A percentile compares a stretch with the other conserved stretches of the same genome.
phyloP scores from a whole-genome alignment of 2,329 filamentous ascomycete species.

The Pseudogymnoascus sp. region DNA sequence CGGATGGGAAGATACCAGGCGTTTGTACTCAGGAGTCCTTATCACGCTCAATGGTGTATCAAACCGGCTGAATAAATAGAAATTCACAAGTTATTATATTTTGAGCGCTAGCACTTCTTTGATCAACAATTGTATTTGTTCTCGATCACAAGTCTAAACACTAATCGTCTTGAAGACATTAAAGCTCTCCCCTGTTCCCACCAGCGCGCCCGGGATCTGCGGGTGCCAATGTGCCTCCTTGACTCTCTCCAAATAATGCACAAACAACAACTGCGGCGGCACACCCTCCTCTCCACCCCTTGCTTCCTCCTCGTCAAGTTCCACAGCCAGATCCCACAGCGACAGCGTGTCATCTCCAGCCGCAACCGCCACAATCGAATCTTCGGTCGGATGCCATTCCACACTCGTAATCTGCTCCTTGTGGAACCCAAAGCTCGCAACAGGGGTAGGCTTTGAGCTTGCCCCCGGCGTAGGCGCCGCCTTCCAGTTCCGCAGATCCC shows the following conservation, averaged over 20 bases:
- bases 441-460: constrained; percentile 58
- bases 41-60: neutral
- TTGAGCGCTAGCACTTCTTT: neutral
- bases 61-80: neutral
- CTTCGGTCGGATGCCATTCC: constrained; percentile 96
- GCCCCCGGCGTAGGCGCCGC: constrained; percentile 43
- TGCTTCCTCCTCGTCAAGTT: constrained; percentile 93
- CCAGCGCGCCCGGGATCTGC: constrained; percentile 82
- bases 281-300: constrained; percentile 80
- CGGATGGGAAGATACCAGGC: neutral
- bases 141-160: constrained; percentile 43
- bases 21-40: neutral
- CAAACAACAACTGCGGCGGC: constrained; percentile 88
- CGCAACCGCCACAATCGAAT: constrained; percentile 88
- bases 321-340: constrained; percentile 92
- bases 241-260: constrained; percentile 89
- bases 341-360: constrained; percentile 92
- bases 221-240: constrained; percentile 98
- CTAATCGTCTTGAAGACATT: constrained; percentile 79
- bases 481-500: constrained; percentile 96
- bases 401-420: constrained; percentile 93
- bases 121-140: neutral
- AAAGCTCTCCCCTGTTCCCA: constrained; percentile 87
- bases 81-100: neutral
- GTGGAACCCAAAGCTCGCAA: constrained; percentile 93